phyloP scores from a whole-genome alignment of 2,329 filamentous ascomycete species.

The Aspergillus fumigatus region DNA sequence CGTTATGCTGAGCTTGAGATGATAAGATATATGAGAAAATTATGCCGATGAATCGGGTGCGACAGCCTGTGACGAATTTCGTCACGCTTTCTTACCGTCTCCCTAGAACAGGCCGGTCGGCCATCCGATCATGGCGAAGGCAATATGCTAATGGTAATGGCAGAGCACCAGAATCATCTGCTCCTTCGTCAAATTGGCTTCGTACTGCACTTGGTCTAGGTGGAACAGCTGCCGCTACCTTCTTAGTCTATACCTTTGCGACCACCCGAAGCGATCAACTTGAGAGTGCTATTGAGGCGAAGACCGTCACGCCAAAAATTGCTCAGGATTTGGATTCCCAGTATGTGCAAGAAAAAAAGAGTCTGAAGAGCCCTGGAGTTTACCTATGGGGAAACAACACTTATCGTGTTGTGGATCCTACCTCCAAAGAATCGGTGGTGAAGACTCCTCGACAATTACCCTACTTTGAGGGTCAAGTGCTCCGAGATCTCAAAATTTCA shows the following conservation, averaged over 20 bases:
- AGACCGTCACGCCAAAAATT: slow-evolving; percentile 12
- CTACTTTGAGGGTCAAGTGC: slow-evolving; percentile 77
- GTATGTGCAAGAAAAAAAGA: slow-evolving; percentile 80
- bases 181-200: slow-evolving; percentile 25
- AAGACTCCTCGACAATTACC: slow-evolving; percentile 74
- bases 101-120: slow-evolving; percentile 13
- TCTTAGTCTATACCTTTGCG: slow-evolving; percentile 29
- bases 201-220: slow-evolving; percentile 27
- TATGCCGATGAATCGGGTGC: slow-evolving; percentile 27
- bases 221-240: slow-evolving; percentile 27
- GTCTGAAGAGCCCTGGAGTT: slow-evolving; percentile 76
- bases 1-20: background rate
- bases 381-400: slow-evolving; percentile 91
- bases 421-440: slow-evolving; percentile 69
- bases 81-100: slow-evolving; percentile 20
- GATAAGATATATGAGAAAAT: slow-evolving; percentile 4
- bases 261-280: slow-evolving; percentile 16
- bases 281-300: slow-evolving; percentile 14
- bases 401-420: slow-evolving; percentile 79
- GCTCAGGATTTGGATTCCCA: slow-evolving; percentile 72
- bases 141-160: slow-evolving; percentile 25
- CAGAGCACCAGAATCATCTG: slow-evolving; percentile 9
- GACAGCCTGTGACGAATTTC: slow-evolving; percentile 19
- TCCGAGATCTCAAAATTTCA: slow-evolving; percentile 84
- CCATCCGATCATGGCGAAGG: slow-evolving; percentile 22